Percentiles rank a stretch among this genome's conserved stretches.
phyloP scores from a whole-genome alignment of 139 green algal species.

The Chlamydomonas schloesseri region DNA sequence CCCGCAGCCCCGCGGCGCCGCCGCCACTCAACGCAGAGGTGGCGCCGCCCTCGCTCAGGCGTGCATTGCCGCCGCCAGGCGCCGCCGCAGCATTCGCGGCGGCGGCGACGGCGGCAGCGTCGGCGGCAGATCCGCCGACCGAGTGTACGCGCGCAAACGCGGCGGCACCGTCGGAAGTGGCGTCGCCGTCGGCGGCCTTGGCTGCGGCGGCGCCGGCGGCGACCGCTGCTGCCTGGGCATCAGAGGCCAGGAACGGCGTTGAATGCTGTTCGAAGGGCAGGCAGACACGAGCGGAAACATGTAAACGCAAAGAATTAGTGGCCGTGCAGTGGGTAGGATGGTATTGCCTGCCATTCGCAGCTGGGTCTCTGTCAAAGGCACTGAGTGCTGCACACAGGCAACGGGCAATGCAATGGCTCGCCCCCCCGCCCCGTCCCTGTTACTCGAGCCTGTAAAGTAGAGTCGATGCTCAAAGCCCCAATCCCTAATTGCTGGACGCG shows the following conservation, averaged over 20 bases:
- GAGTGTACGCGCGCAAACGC: neutral
- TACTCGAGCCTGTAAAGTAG: no score
- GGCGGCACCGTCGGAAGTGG: neutral
- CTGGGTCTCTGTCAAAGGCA: no score
- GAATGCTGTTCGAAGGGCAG: no score
- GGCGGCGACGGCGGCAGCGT: neutral
- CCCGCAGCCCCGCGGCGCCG: neutral
- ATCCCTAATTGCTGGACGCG: no score
- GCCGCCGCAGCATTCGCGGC: neutral
- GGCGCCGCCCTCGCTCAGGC: neutral
- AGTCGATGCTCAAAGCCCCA: no score
- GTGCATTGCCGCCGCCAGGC: neutral
- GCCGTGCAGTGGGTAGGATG: no score
- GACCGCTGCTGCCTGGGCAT: neutral
- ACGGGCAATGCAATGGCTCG: no score
- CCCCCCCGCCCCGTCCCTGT: no score
- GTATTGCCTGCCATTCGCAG: no score
- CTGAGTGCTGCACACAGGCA: no score
- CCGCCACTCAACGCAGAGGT: neutral
- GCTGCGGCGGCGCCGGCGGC: neutral
- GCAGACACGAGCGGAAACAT: no score
- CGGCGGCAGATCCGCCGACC: neutral
- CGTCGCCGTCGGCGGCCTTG: neutral
- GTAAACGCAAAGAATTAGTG: no score
- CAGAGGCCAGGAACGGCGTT: neutral